These are phyloP conservation scores for Sporobolomyces phaffii DNA, from an alignment of 768 basidiomycete species.

Conservation along the genomic window DNA sequence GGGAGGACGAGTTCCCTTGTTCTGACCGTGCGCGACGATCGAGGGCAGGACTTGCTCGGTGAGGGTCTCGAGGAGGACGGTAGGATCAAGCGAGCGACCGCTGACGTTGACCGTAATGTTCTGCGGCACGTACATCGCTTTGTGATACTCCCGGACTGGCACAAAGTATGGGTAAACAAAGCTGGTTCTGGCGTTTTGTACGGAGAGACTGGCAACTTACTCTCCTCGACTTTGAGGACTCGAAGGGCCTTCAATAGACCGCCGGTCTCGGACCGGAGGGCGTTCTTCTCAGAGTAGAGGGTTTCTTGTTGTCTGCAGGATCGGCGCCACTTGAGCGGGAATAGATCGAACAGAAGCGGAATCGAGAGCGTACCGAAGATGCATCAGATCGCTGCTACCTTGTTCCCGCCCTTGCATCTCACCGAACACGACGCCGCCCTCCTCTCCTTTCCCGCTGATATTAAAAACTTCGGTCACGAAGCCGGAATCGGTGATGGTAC, in stretches of 20 bases:
- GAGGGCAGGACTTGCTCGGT: conserved; percentile 76
- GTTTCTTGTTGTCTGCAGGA: conserved; percentile 64
- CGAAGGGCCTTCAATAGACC: conserved; percentile 89
- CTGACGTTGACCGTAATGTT: conserved; percentile 83
- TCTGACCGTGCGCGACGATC: conserved; percentile 68
- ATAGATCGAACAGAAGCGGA: too few relatives aligned
- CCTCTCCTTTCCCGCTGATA: conserved; percentile 78
- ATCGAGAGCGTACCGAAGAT: conserved; percentile 73
- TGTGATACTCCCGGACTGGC: conserved; percentile 89
- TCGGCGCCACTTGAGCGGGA: not conserved
- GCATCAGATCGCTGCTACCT: conserved; percentile 83
- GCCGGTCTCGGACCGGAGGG: conserved; percentile 92
- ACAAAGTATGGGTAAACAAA: too few relatives aligned
- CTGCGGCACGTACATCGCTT: conserved; percentile 84
- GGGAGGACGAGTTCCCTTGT: conserved; percentile 59
- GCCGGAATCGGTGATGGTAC: conserved; percentile 76
- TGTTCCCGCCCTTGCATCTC: conserved; percentile 93
- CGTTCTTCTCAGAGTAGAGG: conserved; percentile 74
- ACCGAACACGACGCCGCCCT: conserved; percentile 76
- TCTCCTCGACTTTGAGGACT: conserved; percentile 77
- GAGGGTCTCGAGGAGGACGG: conserved; percentile 70
- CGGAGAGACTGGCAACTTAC: conserved; percentile 51
- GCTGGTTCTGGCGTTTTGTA: too few relatives aligned
- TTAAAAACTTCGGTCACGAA: conserved; percentile 65
- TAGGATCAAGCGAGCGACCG: conserved; percentile 69